Evolutionary conservation across 768 basidiomycete species (phyloP), one percentile per base, ranked within the genome.

Genomic region (Boletus reticuloceps): DNA sequence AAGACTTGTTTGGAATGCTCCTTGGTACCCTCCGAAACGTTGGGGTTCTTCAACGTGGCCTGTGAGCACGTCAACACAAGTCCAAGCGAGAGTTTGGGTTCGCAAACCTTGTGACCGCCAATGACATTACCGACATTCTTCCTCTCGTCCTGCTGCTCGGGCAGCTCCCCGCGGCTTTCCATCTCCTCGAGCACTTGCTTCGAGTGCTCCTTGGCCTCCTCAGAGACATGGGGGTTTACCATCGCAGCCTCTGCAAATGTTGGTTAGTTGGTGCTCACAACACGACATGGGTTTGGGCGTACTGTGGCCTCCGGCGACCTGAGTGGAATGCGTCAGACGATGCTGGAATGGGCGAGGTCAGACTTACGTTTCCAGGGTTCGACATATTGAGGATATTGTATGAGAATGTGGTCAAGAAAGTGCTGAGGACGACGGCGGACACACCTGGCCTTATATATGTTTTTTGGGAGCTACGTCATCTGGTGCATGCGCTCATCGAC

Each of bases 11-110:
- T 50, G 22, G 53, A 60, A n/a, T 55, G 44, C 40, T 56, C 44
- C 52, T 68, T 67, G 0, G 79, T 73, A 14, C 27, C 58, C 48
- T 61, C 58, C 16, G 60, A 61, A 7, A 59, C 54, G 14, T 56
- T 54, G 47, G 66, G 69, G 34, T 61, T 69, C 51, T 63, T 69
- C 49, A 67, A 29, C n/a, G 64, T 50, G 5, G 58, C 56, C 58
- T 66, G 43, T 17, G 22, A 32, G 46, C 36, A 38, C 1, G 38
- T 54, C 47, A 54, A 42, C 50, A 37, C 4, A 20, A 6, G 14
- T 37, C 31, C 37, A 20, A 36, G 16, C n/a, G 20, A 34, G 17
- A 19, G n/a, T 19, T 8, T 16, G 17, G 25, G 7, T 13, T 17
- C 22, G 11, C 54, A 40, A 7, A 66, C 59, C 59, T 64, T 60